Evolutionary conservation across 208 protist species (phyloP), one percentile per base, ranked within the genome.

Genomic region (Borovskyia barvae): DNA sequence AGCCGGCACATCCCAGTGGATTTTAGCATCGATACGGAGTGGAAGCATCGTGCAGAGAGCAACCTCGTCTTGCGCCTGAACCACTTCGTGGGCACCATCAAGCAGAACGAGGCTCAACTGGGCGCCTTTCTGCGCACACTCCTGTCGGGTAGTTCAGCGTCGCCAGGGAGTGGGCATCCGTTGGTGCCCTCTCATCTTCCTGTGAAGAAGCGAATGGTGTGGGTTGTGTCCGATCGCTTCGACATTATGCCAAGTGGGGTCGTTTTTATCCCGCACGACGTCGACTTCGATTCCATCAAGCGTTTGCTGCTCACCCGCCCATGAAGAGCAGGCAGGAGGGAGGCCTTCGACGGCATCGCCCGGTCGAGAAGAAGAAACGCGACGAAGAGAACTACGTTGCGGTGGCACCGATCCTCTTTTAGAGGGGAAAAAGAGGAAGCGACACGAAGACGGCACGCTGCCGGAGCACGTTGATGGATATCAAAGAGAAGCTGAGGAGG

Each of bases 221-320:
- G 87, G 83, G 75, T 93, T 20, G 75, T 93, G 2, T 93, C 87
- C 5, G 75, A 88, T 52, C 52, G 67, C 15, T 86, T 85, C 61
- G 75, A 91, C 57, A 85, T 71, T 3, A 69, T 93, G 60, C 79
- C 82, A 17, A 93, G 77, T 37, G 87, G 87, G n/a, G 81, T 93
- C 12, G 70, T 93, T 3, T 91, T 83, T 55, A 73, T 93, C 20
- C 83, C 87, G 11, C 77, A 82, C 59, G 76, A 93, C 49, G 87
- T 93, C 5, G 81, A 93, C 56, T 90, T 93, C 58, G 75, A 80
- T 20, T 87, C 79, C 9, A 89, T 92, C 45, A 84, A 86, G 57
- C 67, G 76, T 30, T 49, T 85, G 14, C 56, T 90, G 2, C 60
- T 90, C n/a, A 54, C 75, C 7, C 57, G 36, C 25, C 48, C 33